These are phyloP conservation scores for Bonia amplexicaulis DNA, from an alignment of 176 grass and related monocot species.

Conservation along the genomic window DNA sequence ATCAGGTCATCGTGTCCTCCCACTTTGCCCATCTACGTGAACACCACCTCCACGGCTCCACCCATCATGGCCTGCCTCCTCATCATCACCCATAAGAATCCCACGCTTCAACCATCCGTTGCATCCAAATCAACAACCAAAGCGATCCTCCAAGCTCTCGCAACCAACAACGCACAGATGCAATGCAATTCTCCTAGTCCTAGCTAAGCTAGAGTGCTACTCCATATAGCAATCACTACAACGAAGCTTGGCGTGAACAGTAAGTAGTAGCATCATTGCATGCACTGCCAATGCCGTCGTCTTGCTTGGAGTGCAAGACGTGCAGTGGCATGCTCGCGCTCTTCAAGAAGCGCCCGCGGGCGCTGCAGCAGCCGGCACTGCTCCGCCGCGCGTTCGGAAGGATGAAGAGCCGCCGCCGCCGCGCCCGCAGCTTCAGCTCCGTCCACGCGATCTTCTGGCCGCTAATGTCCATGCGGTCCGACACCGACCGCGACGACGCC, in stretches of 20 bases:
- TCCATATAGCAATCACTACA: background rate
- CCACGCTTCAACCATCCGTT: background rate
- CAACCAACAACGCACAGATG: background rate
- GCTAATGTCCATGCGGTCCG: conserved; percentile 63
- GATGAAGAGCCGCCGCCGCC: conserved; percentile 17
- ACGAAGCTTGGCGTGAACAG: background rate
- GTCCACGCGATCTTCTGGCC: conserved; percentile 78
- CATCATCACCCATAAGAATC: conserved; percentile 12
- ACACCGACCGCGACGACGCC: conserved; percentile 25
- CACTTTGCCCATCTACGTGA: conserved; percentile 29
- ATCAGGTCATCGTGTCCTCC: conserved; percentile 7
- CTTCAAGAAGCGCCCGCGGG: conserved; percentile 40
- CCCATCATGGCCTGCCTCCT: background rate
- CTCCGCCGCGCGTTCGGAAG: conserved; percentile 32
- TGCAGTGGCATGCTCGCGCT: conserved; percentile 16
- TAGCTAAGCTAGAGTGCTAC: background rate
- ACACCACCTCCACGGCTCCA: conserved; percentile 12
- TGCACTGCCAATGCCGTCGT: conserved; percentile 24
- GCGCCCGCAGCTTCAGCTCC: conserved; percentile 53
- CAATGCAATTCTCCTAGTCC: background rate
- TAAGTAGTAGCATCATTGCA: background rate
- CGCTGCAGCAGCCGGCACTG: conserved; percentile 19
- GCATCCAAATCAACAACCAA: background rate
- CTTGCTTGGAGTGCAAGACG: conserved; percentile 38
- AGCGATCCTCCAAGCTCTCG: background rate